Evolutionary conservation across 768 basidiomycete genomes (phyloP).

Genomic region (Mycena filopes): DNA sequence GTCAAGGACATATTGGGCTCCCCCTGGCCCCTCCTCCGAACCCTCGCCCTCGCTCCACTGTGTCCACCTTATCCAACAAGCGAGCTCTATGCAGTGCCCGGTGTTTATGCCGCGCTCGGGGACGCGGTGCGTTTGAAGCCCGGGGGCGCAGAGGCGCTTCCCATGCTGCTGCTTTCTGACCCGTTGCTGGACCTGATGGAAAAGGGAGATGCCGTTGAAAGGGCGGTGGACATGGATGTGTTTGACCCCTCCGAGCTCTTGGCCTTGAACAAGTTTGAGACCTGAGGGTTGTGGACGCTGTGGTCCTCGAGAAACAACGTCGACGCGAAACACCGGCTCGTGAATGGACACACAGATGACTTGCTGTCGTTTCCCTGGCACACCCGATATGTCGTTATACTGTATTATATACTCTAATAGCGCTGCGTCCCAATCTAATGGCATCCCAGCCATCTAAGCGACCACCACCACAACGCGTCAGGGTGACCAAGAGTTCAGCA

Average conservation of each 20-base stretch:
- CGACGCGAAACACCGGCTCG: too few species aligned
- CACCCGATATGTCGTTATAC: too few species aligned
- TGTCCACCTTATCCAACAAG: not conserved
- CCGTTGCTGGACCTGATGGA: not conserved
- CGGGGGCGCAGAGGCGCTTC: not conserved
- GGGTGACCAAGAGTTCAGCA: constrained; percentile 58
- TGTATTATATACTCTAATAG: too few species aligned
- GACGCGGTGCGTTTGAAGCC: not conserved
- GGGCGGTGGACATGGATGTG: not conserved
- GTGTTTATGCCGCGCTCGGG: not conserved
- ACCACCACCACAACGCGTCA: not conserved
- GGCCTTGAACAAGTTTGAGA: too few species aligned
- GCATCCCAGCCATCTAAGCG: too few species aligned
- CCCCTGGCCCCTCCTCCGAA: not conserved
- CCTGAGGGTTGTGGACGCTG: too few species aligned
- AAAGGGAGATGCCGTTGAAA: not conserved
- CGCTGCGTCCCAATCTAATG: too few species aligned
- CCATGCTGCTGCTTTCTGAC: constrained; percentile 1
- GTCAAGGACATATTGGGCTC: not conserved
- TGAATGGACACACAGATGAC: too few species aligned
- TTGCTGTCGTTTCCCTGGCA: too few species aligned
- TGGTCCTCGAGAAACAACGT: too few species aligned
- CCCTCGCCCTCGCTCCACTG: not conserved
- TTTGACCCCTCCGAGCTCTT: not conserved
- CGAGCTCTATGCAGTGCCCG: not conserved